phyloP scores from a whole-genome alignment of 106 monocot genomes.

The Hemerocallis citrina region DNA sequence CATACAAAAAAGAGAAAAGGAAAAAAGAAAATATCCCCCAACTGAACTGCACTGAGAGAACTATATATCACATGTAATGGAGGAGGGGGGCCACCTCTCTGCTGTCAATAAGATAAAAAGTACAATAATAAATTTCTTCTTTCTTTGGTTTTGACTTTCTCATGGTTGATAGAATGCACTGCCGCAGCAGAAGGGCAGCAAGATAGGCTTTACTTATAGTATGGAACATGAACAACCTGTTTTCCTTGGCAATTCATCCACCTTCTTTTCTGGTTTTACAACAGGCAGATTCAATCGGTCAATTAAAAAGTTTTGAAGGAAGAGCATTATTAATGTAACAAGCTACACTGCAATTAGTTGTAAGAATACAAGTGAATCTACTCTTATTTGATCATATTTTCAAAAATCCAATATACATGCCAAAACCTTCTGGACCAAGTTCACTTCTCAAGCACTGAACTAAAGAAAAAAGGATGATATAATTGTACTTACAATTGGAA shows the following conservation, averaged over 20 bases:
- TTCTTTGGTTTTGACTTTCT: background rate
- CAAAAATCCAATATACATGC: too few relatives aligned
- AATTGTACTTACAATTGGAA: too few relatives aligned
- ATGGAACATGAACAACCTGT: slow-evolving; percentile 14
- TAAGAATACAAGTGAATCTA: too few relatives aligned
- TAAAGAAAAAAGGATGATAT: too few relatives aligned
- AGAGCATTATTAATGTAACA: too few relatives aligned
- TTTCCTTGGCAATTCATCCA: slow-evolving; percentile 9
- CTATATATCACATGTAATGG: background rate
- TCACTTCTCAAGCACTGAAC: too few relatives aligned
- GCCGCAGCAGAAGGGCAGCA: too few relatives aligned
- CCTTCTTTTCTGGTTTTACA: slow-evolving; percentile 23
- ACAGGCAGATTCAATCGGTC: too few relatives aligned
- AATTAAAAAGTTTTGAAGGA: too few relatives aligned
- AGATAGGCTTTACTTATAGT: slow-evolving; percentile 8
- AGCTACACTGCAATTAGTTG: too few relatives aligned
- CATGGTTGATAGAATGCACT: background rate
- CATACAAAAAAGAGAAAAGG: background rate
- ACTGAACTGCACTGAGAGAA: background rate
- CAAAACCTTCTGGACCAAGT: too few relatives aligned
- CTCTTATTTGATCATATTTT: too few relatives aligned
- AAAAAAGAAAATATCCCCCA: background rate
- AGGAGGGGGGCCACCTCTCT: background rate
- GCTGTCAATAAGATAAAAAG: background rate
- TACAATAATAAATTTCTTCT: background rate